phyloP scores from a whole-genome alignment of 2,329 filamentous ascomycete species.

The Fusarium sp. region DNA sequence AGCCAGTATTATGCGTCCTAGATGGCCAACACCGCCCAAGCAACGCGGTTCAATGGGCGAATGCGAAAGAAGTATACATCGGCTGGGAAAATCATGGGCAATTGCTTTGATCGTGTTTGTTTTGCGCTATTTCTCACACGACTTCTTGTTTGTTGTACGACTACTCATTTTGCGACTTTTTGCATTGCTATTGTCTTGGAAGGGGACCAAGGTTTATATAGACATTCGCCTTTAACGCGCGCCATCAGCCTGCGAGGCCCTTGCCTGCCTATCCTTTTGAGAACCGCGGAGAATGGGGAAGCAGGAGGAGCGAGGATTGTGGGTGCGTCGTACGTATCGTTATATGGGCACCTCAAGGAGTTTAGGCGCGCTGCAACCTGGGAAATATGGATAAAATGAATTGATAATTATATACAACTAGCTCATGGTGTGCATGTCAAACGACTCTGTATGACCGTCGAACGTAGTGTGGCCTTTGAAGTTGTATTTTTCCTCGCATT shows the following conservation, averaged over 20 bases:
- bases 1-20: background rate
- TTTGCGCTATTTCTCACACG: slow-evolving; percentile 14
- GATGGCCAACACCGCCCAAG: background rate
- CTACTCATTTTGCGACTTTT: slow-evolving; percentile 23
- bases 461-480: background rate
- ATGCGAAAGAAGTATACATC: background rate
- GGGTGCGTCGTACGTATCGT: slow-evolving; percentile 35
- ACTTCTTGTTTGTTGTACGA: slow-evolving; percentile 34
- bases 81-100: background rate
- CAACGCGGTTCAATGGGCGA: slow-evolving; percentile 5
- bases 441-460: too few species aligned
- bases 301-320: slow-evolving; percentile 21
- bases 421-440: too few species aligned
- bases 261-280: slow-evolving; percentile 4
- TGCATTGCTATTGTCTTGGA: slow-evolving; percentile 19
- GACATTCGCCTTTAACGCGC: slow-evolving; percentile 3
- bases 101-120: slow-evolving; percentile 23
- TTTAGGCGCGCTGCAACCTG: slow-evolving; percentile 37
- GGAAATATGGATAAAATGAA: slow-evolving; percentile 40
- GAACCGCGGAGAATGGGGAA: slow-evolving; percentile 12
- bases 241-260: slow-evolving; percentile 5
- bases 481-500: background rate
- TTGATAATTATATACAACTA: slow-evolving; percentile 10
- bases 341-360: slow-evolving; percentile 35
- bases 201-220: slow-evolving; percentile 10